Evolutionary conservation across 495 filamentous ascomycete species (phyloP).

Genomic region (Delitschia confertaspora): DNA sequence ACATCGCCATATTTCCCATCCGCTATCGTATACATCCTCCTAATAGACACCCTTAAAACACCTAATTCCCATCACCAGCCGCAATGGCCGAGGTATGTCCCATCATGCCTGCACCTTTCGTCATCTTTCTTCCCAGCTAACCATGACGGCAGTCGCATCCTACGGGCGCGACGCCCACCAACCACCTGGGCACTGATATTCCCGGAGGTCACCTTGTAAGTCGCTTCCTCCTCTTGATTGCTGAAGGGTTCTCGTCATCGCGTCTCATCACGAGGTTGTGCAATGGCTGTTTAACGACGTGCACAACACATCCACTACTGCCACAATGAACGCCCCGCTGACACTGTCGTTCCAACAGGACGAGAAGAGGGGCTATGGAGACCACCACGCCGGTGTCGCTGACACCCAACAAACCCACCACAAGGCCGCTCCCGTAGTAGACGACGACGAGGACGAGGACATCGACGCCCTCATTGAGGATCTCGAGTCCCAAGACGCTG

Average conservation of each 20-base stretch:
- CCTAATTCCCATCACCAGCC: constrained; percentile 6
- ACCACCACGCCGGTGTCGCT: neutral
- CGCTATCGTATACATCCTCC: constrained; percentile 1
- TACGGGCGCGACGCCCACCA: constrained; percentile 20
- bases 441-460: constrained; percentile 62
- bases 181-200: constrained; percentile 26
- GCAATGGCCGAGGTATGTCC: constrained; percentile 24
- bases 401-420: constrained; percentile 26
- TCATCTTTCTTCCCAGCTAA: constrained; percentile 4
- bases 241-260: no score
- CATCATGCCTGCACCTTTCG: neutral
- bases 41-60: constrained; percentile 3
- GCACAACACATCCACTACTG: no score
- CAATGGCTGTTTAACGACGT: no score
- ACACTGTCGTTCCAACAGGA: constrained; percentile 5
- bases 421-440: constrained; percentile 46
- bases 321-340: neutral
- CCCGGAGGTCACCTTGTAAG: constrained; percentile 23
- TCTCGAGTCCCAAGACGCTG: constrained; percentile 67
- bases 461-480: constrained; percentile 78
- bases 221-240: neutral
- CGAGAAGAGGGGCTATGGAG: constrained; percentile 31
- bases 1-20: neutral
- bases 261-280: no score
- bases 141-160: constrained; percentile 7